Evolutionary conservation across 2,329 filamentous ascomycete species (phyloP).

Genomic region (Neonectria neomacrospora): DNA sequence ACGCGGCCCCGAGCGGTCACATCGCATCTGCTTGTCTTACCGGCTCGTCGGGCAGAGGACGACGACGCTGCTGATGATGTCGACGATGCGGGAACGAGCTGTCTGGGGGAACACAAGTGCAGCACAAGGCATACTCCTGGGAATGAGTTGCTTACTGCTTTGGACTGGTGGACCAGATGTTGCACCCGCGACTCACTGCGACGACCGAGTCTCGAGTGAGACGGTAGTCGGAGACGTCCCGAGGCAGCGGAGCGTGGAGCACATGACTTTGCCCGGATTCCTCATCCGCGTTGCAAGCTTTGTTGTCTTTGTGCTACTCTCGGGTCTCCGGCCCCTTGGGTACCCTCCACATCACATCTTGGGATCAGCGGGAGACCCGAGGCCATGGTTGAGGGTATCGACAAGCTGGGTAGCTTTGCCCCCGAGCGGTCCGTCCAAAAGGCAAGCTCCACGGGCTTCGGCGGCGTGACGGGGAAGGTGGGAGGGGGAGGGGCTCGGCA

Average conservation of each 20-base stretch:
- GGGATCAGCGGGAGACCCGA: slow-evolving; percentile 1
- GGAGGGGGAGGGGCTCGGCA: not conserved
- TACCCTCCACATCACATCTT: not conserved
- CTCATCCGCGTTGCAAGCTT: not conserved
- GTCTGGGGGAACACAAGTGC: not conserved
- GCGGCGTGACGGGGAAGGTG: slow-evolving; percentile 2
- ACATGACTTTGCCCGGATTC: not conserved
- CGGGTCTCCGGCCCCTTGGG: not conserved
- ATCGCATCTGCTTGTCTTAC: not conserved
- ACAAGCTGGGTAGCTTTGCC: not conserved
- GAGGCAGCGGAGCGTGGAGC: not conserved
- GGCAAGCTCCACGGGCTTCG: slow-evolving; percentile 5
- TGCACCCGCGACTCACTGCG: slow-evolving; percentile 21
- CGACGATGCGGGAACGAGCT: not conserved
- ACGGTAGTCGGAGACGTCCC: not conserved
- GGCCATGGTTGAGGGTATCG: not conserved
- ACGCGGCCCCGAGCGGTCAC: not conserved
- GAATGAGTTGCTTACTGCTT: not conserved
- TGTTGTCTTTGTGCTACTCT: not conserved
- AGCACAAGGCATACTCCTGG: not conserved
- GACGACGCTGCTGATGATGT: not conserved
- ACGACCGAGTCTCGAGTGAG: not conserved
- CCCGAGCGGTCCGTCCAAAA: not conserved
- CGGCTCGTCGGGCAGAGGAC: not conserved
- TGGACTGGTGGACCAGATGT: not conserved